phyloP scores from a whole-genome alignment of 2,329 filamentous ascomycete species.

The Colletotrichum lentis region DNA sequence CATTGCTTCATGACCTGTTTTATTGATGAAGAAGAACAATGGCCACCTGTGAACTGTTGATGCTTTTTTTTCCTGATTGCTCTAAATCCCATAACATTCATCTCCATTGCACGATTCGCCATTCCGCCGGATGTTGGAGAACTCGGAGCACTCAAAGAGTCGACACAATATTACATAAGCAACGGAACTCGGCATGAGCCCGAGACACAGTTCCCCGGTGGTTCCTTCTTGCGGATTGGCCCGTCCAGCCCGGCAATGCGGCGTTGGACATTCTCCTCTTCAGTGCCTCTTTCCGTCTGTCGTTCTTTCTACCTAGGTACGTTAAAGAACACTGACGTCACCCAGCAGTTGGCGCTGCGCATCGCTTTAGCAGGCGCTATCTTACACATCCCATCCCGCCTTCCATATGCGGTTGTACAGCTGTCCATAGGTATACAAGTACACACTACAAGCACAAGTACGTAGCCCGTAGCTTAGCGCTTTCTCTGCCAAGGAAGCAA shows the following conservation, averaged over 20 bases:
- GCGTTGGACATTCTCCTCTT: too few relatives aligned
- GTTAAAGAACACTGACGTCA: conserved; percentile 30
- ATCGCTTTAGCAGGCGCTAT: neutral
- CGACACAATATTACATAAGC: too few relatives aligned
- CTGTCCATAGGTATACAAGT: neutral
- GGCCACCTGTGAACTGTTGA: neutral
- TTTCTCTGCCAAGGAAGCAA: conserved; percentile 7
- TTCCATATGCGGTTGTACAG: neutral
- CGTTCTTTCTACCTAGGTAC: neutral
- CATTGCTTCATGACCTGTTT: neutral
- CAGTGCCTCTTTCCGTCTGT: neutral
- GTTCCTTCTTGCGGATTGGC: neutral
- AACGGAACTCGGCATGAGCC: neutral
- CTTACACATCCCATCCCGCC: neutral
- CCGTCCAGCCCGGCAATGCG: neutral
- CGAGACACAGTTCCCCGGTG: conserved; percentile 9
- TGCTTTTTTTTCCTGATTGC: too few relatives aligned
- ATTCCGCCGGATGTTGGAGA: neutral
- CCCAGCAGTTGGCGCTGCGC: conserved; percentile 16
- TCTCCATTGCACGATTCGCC: too few relatives aligned
- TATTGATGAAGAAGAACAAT: neutral
- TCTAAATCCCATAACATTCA: too few relatives aligned
- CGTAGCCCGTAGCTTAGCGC: conserved; percentile 15
- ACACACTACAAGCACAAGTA: neutral
- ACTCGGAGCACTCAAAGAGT: neutral